Base-by-base conservation (phyloP, 164 flowering plant species). In the Akebia trifoliata region DNA sequence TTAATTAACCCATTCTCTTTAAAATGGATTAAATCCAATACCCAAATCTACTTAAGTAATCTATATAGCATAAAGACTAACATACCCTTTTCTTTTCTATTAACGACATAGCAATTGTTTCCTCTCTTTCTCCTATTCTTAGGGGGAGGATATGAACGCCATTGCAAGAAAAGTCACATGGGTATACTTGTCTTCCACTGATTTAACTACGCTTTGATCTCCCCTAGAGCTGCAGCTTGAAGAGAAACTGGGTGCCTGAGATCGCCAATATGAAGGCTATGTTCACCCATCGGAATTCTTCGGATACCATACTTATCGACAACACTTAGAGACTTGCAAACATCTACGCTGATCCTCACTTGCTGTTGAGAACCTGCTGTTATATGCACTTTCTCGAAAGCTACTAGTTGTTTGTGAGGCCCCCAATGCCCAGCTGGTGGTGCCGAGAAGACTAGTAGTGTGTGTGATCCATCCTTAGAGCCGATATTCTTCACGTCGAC, bases 261-360 rank as follows among this genome's bases (percentile, higher is more conserved):
- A 57, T 73, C 86, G 0, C 92, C 96, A 24, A 91, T 63, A 45
- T 79, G 81, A 52, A 91, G 72, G 8, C 59, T 50, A 45, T 91
- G 96, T 22, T 75, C 73, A 3, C 97, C 97, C 68, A 91, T 57
- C 2, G 96, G 90, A 60, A 91, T 82, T 57, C 96, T 78, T 44
- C 91, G 56, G 26, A 80, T 69, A n/a, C 97, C 96, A 2, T 59
- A 51, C 24, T 56, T 49, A 50, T 91, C 96, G 53, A 91, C 88
- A 4, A 85, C 78, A 45, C 95, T 86, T 18, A 86, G 53, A 43
- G 39, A 58, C 81, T 85, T 89, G 73, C 98, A 89, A 21, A 89
- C 89, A 45, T 86, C 85, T 9, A 92, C 69, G n/a, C 68, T 71
- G 12, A 88, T 54, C 18, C 20, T 30, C 0, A 85, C 85, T 40